Conservation (phyloP, 192 early-diverging fungal species). For the Coemansia sp. region DNA sequence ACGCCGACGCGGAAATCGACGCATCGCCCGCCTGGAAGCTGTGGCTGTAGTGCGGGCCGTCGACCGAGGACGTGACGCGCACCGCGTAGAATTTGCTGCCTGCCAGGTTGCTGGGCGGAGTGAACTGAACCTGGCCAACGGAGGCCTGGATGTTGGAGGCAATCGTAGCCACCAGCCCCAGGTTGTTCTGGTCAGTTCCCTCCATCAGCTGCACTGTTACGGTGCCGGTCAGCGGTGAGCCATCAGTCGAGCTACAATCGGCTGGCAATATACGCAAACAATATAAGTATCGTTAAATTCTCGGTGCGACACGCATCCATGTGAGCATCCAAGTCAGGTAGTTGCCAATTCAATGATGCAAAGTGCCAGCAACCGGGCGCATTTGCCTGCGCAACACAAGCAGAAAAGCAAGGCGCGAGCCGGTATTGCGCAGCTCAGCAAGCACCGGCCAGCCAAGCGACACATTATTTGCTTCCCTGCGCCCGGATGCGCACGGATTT, state of each 20-base stretch:
- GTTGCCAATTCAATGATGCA: too few relatives aligned
- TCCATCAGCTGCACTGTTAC: conserved; percentile 47
- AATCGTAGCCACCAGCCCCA: conserved; percentile 19
- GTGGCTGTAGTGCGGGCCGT: conserved; percentile 49
- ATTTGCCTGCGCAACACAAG: too few relatives aligned
- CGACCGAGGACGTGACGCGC: conserved; percentile 32
- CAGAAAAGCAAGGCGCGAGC: neutral
- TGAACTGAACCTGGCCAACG: conserved; percentile 18
- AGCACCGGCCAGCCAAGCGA: neutral
- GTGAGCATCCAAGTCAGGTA: neutral
- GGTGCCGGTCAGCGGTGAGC: conserved; percentile 33
- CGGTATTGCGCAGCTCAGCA: neutral
- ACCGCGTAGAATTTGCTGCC: conserved; percentile 36
- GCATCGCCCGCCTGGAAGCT: conserved; percentile 28
- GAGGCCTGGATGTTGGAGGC: conserved; percentile 16
- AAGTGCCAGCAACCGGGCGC: too few relatives aligned
- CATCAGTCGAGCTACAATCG: conserved; percentile 33
- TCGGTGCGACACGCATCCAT: neutral
- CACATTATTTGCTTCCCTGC: neutral
- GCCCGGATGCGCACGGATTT: neutral
- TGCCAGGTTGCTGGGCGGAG: conserved; percentile 18
- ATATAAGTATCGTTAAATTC: neutral
- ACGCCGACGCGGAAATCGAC: conserved; percentile 2
- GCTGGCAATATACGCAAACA: neutral
- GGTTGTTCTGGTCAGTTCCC: conserved; percentile 42